Evolutionary conservation across 352 stramenopile genomes (phyloP), one percentile per base, ranked within the genome.

Genomic region (Globisporangium heterothallicum): DNA sequence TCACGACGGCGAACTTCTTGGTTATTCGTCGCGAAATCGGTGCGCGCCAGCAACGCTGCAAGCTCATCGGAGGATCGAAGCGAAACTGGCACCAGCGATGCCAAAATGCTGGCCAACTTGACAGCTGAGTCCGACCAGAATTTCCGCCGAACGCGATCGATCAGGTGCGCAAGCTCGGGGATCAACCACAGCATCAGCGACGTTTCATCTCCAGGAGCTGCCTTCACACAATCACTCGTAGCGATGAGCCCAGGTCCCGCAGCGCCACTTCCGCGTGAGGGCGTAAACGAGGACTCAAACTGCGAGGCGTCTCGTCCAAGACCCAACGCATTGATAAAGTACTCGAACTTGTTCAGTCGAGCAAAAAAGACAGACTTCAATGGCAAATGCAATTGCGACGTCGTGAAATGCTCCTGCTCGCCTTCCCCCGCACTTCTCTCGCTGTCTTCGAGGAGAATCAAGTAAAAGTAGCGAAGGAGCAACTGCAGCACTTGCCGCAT

Each of bases 401-500:
- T 59, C 5, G 66, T 50, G 8, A 67, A 64, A n/a, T 18, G 6
- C 36, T 46, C 64, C 8, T 45, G 50, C 41, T 75, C 61, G 21
- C 53, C 54, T 26, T 18, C 49, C n/a, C 53, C 51, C 3, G 53
- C 47, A 42, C 55, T 22, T 30, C 59, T 61, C 22, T 65, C 41
- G 21, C 80, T 77, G 53, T 88, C 74, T 19, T 65, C 69, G 24
- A 83, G 65, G 2, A 91, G 60, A 42, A 88, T 58, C 38, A 88
- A 61, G 47, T 93, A 86, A 46, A 93, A 83, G 24, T 70, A 83
- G 4, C 82, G 72, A 9, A 93, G 59, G 7, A 93, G 46, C 6
- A 93, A 56, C 43, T 88, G 79, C 14, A 93, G 60, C 35, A 91
- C 83, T 58, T 93, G 82, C 5, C 82, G 79, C 82, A 93, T 93